phyloP scores from a whole-genome alignment of 2,329 filamentous ascomycete species.

The Cyanodermella asteris region DNA sequence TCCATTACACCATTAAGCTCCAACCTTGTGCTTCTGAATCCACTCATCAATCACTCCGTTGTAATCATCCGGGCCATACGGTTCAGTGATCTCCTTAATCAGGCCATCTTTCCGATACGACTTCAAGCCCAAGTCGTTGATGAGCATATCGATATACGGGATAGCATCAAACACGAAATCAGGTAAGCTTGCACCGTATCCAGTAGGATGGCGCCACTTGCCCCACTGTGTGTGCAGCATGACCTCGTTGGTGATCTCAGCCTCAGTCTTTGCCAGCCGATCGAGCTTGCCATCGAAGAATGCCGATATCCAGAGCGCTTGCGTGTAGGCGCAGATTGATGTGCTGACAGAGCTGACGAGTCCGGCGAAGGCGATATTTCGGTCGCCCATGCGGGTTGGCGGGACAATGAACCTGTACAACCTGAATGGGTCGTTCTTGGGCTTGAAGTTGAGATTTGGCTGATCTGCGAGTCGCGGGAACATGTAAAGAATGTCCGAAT shows the following conservation, averaged over 20 bases:
- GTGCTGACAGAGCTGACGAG: constrained; percentile 25
- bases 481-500: constrained; percentile 8
- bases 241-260: not conserved
- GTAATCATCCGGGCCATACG: constrained; percentile 21
- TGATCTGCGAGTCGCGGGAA: constrained; percentile 6
- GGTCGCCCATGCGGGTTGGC: constrained; percentile 16
- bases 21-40: constrained; percentile 3
- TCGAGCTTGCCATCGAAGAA: constrained; percentile 36
- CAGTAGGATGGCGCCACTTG: constrained; percentile 44
- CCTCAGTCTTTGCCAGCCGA: constrained; percentile 5
- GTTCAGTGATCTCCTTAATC: constrained; percentile 12
- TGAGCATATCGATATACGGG: constrained; percentile 48
- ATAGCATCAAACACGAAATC: constrained; percentile 59
- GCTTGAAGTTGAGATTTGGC: constrained; percentile 1
- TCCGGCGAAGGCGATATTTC: constrained; percentile 27
- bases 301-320: constrained; percentile 41
- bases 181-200: constrained; percentile 38
- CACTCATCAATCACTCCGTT: constrained; percentile 19
- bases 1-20: too few species aligned
- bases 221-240: constrained; percentile 43
- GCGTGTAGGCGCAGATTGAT: constrained; percentile 21
- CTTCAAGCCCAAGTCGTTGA: constrained; percentile 41
- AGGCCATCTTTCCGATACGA: constrained; percentile 16
- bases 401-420: constrained; percentile 25
- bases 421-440: constrained; percentile 15